A percentile compares a stretch with the other conserved stretches of the same genome.
phyloP scores from a whole-genome alignment of 176 grass and related monocot species.

The Rhynchospora tenuis region DNA sequence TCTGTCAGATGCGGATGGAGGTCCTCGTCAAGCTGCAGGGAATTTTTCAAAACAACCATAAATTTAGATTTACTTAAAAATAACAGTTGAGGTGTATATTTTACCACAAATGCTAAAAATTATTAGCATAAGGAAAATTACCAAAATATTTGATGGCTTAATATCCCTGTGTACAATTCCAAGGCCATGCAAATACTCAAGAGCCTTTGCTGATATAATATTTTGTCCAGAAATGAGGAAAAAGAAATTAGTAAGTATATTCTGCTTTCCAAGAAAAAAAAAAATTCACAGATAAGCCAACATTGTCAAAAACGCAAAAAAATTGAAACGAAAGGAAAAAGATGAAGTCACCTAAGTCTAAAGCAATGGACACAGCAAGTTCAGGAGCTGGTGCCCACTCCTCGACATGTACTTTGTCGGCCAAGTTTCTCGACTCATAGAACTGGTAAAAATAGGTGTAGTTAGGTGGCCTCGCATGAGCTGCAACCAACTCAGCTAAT shows the following conservation, averaged over 20 bases:
- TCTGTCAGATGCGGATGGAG: constrained; percentile 75
- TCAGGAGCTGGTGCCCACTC: constrained; percentile 68
- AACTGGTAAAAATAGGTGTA: constrained; percentile 86
- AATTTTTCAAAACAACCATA: constrained; percentile 15
- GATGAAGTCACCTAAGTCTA: constrained; percentile 48
- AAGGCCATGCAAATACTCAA: constrained; percentile 56
- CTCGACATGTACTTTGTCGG: constrained; percentile 73
- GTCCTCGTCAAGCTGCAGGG: constrained; percentile 61
- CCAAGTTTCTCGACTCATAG: constrained; percentile 78
- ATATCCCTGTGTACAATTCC: constrained; percentile 91
- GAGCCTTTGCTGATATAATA: constrained; percentile 60
- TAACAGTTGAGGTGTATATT: background rate
- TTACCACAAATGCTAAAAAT: constrained; percentile 21
- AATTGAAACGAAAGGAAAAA: background rate
- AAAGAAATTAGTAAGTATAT: constrained; percentile 27
- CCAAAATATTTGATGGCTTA: constrained; percentile 98
- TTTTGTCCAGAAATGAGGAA: background rate
- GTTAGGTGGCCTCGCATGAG: constrained; percentile 80
- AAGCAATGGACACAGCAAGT: constrained; percentile 60
- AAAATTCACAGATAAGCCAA: background rate
- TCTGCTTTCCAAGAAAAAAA: background rate
- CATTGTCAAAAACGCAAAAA: background rate
- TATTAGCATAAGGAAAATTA: constrained; percentile 35
- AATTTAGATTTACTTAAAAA: constrained; percentile 1
- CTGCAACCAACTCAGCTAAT: constrained; percentile 62